Conservation (phyloP, 75 land plant genomes). For the Azolla pinnata region DNA sequence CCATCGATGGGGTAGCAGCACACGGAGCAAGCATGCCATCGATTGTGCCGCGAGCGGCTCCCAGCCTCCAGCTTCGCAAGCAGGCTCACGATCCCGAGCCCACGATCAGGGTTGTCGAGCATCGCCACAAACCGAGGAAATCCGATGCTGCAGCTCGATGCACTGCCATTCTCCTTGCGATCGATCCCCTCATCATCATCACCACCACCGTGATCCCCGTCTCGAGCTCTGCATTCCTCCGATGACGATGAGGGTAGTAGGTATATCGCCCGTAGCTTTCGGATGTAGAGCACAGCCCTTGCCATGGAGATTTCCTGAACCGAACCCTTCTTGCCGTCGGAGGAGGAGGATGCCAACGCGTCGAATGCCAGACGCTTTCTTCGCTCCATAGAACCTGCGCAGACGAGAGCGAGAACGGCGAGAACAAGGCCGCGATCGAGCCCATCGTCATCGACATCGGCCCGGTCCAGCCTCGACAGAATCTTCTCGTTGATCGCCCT, state of each 20-base stretch:
- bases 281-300: slow-evolving; percentile 57
- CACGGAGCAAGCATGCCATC: slow-evolving; percentile 41
- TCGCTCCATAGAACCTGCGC: slow-evolving; percentile 60
- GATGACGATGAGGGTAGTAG: slow-evolving; percentile 53
- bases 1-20: slow-evolving; percentile 78
- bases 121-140: slow-evolving; percentile 59
- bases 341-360: slow-evolving; percentile 63
- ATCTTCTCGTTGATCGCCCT: slow-evolving; percentile 78
- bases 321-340: slow-evolving; percentile 28
- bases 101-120: slow-evolving; percentile 91
- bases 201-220: too few species aligned
- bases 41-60: slow-evolving; percentile 65
- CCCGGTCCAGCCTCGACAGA: slow-evolving; percentile 54
- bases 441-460: slow-evolving; percentile 39
- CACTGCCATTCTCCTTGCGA: slow-evolving; percentile 35
- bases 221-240: too few species aligned
- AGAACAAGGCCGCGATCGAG: slow-evolving; percentile 84
- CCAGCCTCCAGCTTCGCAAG: slow-evolving; percentile 71
- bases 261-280: slow-evolving; percentile 67
- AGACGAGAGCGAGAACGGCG: slow-evolving; percentile 73
- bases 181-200: slow-evolving; percentile 54
- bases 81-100: slow-evolving; percentile 71
- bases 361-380: slow-evolving; percentile 77
- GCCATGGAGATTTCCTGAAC: slow-evolving; percentile 39
- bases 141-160: slow-evolving; percentile 28